Evolutionary conservation across 352 stramenopile genomes (phyloP).

Genomic region (Blastocystis sp.): DNA sequence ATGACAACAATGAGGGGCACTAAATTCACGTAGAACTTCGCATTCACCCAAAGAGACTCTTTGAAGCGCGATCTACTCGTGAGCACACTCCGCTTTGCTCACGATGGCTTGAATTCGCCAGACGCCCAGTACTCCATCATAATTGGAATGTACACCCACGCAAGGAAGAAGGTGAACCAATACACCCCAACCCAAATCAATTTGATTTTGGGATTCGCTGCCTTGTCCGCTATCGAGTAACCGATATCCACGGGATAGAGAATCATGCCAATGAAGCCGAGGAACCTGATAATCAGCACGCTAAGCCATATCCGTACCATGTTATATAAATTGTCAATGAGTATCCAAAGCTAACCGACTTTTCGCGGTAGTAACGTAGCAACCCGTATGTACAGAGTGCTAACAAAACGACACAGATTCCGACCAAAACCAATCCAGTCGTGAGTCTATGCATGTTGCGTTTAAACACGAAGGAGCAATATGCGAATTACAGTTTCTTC

Average conservation of each 20-base stretch:
- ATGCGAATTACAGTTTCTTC: too few relatives aligned
- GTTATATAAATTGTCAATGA: slow-evolving; percentile 45
- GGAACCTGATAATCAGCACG: slow-evolving; percentile 17
- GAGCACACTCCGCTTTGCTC: not conserved
- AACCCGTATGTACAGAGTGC: slow-evolving; percentile 29
- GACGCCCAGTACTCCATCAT: slow-evolving; percentile 68
- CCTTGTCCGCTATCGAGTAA: slow-evolving; percentile 46
- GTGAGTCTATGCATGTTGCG: not conserved
- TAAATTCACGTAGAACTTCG: slow-evolving; percentile 41
- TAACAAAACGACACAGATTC: slow-evolving; percentile 20
- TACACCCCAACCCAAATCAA: slow-evolving; percentile 61
- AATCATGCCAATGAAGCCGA: slow-evolving; percentile 68
- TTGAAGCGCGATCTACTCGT: slow-evolving; percentile 45
- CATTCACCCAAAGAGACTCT: slow-evolving; percentile 66
- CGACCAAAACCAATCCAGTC: slow-evolving; percentile 37
- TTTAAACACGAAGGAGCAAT: not conserved
- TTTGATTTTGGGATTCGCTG: slow-evolving; percentile 33
- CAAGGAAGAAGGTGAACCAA: slow-evolving; percentile 68
- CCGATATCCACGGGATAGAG: slow-evolving; percentile 68
- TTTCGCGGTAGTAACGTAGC: slow-evolving; percentile 54
- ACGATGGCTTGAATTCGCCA: slow-evolving; percentile 54
- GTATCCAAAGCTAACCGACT: slow-evolving; percentile 40
- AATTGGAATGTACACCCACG: slow-evolving; percentile 56
- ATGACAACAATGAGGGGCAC: slow-evolving; percentile 24
- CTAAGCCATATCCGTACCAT: not conserved